Evolutionary conservation across 805 yeast genomes (phyloP).

Genomic region (Lachancea thermotolerans): DNA sequence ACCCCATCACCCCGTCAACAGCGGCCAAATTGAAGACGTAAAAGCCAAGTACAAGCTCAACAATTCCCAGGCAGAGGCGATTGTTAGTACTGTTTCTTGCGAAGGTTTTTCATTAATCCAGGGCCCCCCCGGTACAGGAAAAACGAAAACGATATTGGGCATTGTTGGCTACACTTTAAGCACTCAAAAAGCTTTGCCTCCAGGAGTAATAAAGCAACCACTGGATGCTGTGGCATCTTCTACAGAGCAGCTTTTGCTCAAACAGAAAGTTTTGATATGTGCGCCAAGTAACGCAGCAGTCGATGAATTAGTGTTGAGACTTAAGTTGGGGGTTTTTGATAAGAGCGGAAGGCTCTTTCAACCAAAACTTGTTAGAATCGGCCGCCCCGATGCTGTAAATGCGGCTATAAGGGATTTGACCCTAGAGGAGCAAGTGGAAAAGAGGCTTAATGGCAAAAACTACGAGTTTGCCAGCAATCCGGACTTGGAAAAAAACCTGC

Average conservation of each 20-base stretch:
- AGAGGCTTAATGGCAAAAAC: constrained; percentile 39
- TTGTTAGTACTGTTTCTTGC: constrained; percentile 58
- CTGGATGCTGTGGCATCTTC: constrained; percentile 13
- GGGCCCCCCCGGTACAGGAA: constrained; percentile 99
- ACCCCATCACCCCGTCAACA: constrained; percentile 19
- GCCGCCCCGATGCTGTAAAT: constrained; percentile 83
- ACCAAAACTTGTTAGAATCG: constrained; percentile 78
- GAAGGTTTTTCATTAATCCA: constrained; percentile 87
- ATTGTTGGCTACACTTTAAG: constrained; percentile 74
- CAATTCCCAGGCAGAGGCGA: constrained; percentile 86
- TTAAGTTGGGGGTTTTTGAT: constrained; percentile 62
- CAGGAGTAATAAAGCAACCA: constrained; percentile 31
- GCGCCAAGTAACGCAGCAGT: constrained; percentile 99
- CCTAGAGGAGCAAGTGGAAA: constrained; percentile 78
- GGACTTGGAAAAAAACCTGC: constrained; percentile 41
- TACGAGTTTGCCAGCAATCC: constrained; percentile 34
- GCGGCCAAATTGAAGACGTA: constrained; percentile 36
- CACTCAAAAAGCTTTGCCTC: constrained; percentile 20
- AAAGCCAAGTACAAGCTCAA: constrained; percentile 56
- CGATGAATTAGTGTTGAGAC: constrained; percentile 83
- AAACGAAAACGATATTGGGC: constrained; percentile 93
- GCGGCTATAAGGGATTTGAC: constrained; percentile 75
- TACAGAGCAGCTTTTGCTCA: constrained; percentile 24
- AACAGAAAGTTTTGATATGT: constrained; percentile 71
- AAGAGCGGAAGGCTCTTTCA: constrained; percentile 45